These are phyloP conservation scores for Plectosphaerella sp. DNA, from an alignment of 2,329 filamentous ascomycete species.

Conservation along the genomic window DNA sequence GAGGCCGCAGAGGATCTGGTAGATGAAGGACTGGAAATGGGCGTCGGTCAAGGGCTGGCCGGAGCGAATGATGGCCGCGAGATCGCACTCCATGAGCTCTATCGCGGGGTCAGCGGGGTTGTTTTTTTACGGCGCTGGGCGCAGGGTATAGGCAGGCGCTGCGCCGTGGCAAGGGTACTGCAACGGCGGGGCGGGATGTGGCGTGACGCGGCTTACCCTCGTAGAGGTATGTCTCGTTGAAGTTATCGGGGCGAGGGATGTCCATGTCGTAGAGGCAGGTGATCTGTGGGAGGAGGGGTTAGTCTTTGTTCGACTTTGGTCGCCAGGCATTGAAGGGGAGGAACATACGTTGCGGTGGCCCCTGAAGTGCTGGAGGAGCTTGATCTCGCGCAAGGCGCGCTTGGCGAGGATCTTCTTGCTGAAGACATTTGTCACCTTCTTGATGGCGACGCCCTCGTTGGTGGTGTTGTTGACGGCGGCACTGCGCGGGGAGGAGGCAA, in stretches of 20 bases:
- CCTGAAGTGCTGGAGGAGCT: constrained; percentile 95
- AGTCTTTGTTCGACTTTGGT: constrained; percentile 99
- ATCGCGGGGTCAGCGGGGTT: constrained; percentile 13
- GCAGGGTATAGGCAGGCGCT: not conserved
- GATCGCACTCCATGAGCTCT: constrained; percentile 99
- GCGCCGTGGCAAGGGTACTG: too few relatives aligned
- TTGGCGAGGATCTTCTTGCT: constrained; percentile 99
- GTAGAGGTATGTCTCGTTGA: constrained; percentile 98
- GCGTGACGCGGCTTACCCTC: constrained; percentile 63
- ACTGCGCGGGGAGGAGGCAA: constrained; percentile 39
- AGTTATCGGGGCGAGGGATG: constrained; percentile 93
- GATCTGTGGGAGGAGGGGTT: constrained; percentile 75
- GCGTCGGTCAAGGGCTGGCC: constrained; percentile 96
- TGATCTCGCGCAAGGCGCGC: constrained; percentile 95
- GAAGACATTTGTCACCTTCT: constrained; percentile 99
- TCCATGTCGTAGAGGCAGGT: constrained; percentile 99
- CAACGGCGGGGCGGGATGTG: not conserved
- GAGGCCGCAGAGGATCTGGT: constrained; percentile 96
- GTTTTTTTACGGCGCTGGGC: not conserved
- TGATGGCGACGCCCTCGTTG: constrained; percentile 93
- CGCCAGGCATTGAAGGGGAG: constrained; percentile 54
- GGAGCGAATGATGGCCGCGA: constrained; percentile 95
- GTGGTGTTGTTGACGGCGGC: constrained; percentile 89
- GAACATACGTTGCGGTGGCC: constrained; percentile 74
- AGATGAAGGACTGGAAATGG: constrained; percentile 99